Evolutionary conservation across 805 yeast genomes (phyloP).

Genomic region (Candida odintsovae): DNA sequence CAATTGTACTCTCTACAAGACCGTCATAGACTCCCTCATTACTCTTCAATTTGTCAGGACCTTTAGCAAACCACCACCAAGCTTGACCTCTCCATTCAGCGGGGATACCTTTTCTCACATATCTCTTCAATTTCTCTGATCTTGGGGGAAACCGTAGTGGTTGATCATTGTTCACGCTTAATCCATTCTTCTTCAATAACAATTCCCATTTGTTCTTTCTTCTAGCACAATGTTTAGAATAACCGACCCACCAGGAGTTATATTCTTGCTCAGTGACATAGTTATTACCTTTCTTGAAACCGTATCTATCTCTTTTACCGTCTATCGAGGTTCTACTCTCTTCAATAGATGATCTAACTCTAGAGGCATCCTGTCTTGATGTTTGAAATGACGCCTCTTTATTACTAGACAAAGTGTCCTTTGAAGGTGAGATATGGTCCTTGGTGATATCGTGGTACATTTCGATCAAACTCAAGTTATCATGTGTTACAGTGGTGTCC

Average conservation of each 20-base stretch:
- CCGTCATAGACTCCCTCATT: constrained; percentile 71
- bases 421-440: background rate
- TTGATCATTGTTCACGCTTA: constrained; percentile 38
- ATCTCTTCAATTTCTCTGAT: constrained; percentile 72
- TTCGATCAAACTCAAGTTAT: constrained; percentile 30
- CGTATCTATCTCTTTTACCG: constrained; percentile 64
- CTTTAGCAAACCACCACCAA: constrained; percentile 93
- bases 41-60: constrained; percentile 63
- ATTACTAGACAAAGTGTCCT: background rate
- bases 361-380: constrained; percentile 3
- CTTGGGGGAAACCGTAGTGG: constrained; percentile 73
- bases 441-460: constrained; percentile 27
- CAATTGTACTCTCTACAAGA: constrained; percentile 53
- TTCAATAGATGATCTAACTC: constrained; percentile 13
- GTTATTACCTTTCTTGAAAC: constrained; percentile 66
- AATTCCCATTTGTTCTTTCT: constrained; percentile 75
- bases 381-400: background rate
- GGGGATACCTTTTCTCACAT: constrained; percentile 88
- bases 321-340: background rate
- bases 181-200: constrained; percentile 63
- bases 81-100: constrained; percentile 97
- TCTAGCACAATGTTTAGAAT: constrained; percentile 54
- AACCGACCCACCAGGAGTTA: constrained; percentile 69
- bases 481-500: background rate
- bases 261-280: constrained; percentile 51